These are phyloP conservation scores for Lupinus albus DNA, from an alignment of 306 rosid species.

Conservation along the genomic window DNA sequence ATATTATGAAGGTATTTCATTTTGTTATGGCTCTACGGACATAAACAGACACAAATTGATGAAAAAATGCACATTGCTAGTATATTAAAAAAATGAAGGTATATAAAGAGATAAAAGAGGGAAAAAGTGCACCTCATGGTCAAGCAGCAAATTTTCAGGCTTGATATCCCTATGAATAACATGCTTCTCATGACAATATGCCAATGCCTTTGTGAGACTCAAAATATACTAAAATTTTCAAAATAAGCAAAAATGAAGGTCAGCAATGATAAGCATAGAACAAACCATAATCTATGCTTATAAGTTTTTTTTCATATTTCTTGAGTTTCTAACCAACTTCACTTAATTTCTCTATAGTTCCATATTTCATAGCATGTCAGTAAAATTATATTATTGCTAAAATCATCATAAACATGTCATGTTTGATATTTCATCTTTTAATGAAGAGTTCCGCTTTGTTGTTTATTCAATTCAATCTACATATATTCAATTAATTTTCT, in stretches of 20 bases:
- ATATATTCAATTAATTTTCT: background rate
- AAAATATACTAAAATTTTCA: constrained; percentile 62
- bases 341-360: background rate
- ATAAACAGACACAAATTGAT: background rate
- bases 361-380: constrained; percentile 3
- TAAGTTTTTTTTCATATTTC: background rate
- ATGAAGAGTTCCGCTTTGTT: background rate
- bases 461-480: background rate
- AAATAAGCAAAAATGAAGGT: constrained; percentile 15
- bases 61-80: background rate
- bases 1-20: background rate
- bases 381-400: constrained; percentile 3
- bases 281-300: background rate
- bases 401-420: constrained; percentile 25
- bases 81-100: background rate
- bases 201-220: constrained; percentile 83
- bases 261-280: constrained; percentile 11
- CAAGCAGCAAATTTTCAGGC: constrained; percentile 89
- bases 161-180: constrained; percentile 94
- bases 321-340: constrained; percentile 1
- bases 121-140: constrained; percentile 65
- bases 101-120: background rate
- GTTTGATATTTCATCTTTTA: background rate
- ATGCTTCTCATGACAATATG: constrained; percentile 86
- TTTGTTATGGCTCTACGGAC: background rate